Evolutionary conservation across 805 yeast species (phyloP).

Genomic region (Ogataea nakhonphanomensis): DNA sequence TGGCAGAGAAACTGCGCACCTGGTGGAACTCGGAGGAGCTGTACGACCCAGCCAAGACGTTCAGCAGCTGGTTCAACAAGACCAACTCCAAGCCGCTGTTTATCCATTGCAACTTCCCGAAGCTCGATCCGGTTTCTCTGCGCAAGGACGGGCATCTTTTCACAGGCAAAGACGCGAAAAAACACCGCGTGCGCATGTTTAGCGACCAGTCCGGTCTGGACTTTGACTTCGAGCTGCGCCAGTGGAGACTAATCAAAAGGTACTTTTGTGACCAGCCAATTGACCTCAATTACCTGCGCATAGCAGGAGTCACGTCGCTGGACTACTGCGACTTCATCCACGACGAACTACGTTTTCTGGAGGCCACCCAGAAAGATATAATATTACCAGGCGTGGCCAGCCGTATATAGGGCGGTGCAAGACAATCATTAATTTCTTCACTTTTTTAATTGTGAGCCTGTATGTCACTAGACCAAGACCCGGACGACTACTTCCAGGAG

Average conservation of each 20-base stretch:
- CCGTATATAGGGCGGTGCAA: no score
- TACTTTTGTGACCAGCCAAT: conserved; percentile 30
- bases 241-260: conserved; percentile 52
- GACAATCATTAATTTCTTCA: no score
- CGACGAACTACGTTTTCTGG: conserved; percentile 45
- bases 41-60: conserved; percentile 15
- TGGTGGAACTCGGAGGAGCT: conserved; percentile 16
- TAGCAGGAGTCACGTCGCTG: conserved; percentile 28
- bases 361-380: conserved; percentile 19
- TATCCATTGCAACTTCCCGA: conserved; percentile 54
- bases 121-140: conserved; percentile 43
- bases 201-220: conserved; percentile 28
- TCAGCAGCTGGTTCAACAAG: conserved; percentile 24
- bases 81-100: conserved; percentile 34
- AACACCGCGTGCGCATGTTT: conserved; percentile 28
- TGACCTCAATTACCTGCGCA: conserved; percentile 23
- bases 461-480: not conserved
- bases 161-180: conserved; percentile 11
- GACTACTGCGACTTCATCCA: conserved; percentile 51
- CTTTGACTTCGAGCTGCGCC: conserved; percentile 57
- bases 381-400: not conserved
- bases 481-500: not conserved
- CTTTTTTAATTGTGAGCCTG: no score
- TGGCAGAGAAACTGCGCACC: conserved; percentile 8
- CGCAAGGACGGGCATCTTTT: conserved; percentile 36